phyloP scores from a whole-genome alignment of 2,329 filamentous ascomycete species.

The Aspergillus candidus region DNA sequence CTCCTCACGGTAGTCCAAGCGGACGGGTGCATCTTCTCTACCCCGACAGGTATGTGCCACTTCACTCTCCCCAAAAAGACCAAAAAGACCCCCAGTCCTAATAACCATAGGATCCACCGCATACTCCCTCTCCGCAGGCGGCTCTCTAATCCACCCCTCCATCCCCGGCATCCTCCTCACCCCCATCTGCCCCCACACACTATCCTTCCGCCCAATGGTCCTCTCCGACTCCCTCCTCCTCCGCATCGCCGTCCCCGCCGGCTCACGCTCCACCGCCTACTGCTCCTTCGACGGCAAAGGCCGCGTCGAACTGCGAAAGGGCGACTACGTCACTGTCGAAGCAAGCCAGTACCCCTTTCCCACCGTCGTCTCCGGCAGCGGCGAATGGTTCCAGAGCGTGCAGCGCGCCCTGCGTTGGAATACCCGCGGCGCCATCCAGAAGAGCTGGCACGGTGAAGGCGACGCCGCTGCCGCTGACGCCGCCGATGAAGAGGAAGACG shows the following conservation, averaged over 20 bases:
- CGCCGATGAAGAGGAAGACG: constrained; percentile 46
- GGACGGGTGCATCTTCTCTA: constrained; percentile 96
- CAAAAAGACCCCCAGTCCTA: constrained; percentile 1
- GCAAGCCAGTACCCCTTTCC: constrained; percentile 96
- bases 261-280: constrained; percentile 87
- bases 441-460: constrained; percentile 60
- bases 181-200: constrained; percentile 92
- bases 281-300: constrained; percentile 97
- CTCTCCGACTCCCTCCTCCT: constrained; percentile 91
- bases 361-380: constrained; percentile 81
- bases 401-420: constrained; percentile 93
- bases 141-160: constrained; percentile 90
- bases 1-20: constrained; percentile 93
- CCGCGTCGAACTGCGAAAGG: constrained; percentile 83
- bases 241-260: constrained; percentile 76
- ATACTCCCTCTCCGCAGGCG: constrained; percentile 91
- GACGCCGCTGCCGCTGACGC: constrained; percentile 27
- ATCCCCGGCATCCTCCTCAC: constrained; percentile 95
- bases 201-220: constrained; percentile 97
- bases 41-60: constrained; percentile 65
- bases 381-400: constrained; percentile 96
- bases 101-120: constrained; percentile 63
- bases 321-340: constrained; percentile 92
- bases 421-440: constrained; percentile 83
- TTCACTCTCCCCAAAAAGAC: not conserved